These are phyloP conservation scores for Podila epigama DNA, from an alignment of 192 early-diverging fungal species.

Conservation along the genomic window DNA sequence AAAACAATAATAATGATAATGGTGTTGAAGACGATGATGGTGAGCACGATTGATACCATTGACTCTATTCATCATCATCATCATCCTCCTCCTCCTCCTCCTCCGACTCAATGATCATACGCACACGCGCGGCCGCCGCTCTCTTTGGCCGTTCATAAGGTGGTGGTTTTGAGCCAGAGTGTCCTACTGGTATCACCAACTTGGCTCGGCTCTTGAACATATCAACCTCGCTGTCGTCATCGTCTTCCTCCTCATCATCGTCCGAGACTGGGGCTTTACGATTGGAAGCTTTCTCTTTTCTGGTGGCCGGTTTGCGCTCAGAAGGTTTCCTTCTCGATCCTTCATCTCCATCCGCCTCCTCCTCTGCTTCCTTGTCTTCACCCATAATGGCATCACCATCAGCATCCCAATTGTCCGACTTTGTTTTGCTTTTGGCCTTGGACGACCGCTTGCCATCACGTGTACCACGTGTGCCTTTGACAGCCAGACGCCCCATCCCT, in stretches of 20 bases:
- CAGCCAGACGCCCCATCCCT: neutral
- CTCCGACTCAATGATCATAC: neutral
- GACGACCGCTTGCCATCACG: neutral
- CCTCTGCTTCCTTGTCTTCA: neutral
- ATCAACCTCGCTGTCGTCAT: neutral
- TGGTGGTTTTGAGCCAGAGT: neutral
- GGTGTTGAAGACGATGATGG: no score
- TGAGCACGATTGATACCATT: no score
- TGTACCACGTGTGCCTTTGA: neutral
- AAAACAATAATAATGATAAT: no score
- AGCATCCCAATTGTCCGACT: neutral
- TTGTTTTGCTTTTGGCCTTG: neutral
- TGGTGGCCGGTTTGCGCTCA: neutral
- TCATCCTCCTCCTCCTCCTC: conserved; percentile 8
- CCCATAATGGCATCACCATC: neutral
- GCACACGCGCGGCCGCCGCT: neutral
- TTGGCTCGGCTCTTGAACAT: neutral
- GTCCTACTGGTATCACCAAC: neutral
- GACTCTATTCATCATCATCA: neutral
- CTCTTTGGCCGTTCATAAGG: neutral
- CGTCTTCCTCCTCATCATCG: conserved; percentile 3
- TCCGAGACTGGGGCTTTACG: neutral
- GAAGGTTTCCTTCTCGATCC: neutral
- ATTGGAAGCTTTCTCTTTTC: neutral
- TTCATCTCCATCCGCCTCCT: neutral